Evolutionary conservation across 192 early-diverging fungal genomes (phyloP).

Genomic region (Rhizophagus clarus): DNA sequence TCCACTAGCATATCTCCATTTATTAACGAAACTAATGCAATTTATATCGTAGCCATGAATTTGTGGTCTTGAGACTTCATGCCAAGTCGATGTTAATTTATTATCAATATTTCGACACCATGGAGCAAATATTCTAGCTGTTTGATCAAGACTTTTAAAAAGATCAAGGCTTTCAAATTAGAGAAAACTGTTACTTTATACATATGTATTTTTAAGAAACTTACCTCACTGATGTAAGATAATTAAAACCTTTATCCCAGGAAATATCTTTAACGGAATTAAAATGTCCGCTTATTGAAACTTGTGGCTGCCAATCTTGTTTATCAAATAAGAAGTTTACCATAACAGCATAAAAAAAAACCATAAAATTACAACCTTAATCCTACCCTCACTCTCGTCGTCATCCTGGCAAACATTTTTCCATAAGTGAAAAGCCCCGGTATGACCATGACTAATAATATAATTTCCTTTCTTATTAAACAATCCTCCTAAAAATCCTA

Average conservation of each 20-base stretch:
- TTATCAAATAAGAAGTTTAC: no score
- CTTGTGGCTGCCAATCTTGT: slow-evolving; percentile 68
- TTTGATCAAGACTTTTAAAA: slow-evolving; percentile 81
- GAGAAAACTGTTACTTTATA: neutral
- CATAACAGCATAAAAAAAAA: neutral
- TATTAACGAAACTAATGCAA: slow-evolving; percentile 76
- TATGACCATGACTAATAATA: slow-evolving; percentile 77
- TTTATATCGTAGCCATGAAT: slow-evolving; percentile 95
- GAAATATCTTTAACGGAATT: slow-evolving; percentile 73
- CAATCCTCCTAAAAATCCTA: slow-evolving; percentile 82
- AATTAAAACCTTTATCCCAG: slow-evolving; percentile 81
- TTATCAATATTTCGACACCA: slow-evolving; percentile 46
- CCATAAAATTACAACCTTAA: neutral
- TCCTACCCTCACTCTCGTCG: slow-evolving; percentile 10
- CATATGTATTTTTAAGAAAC: neutral
- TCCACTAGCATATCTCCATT: slow-evolving; percentile 79
- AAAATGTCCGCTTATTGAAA: slow-evolving; percentile 83
- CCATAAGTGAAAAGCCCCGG: slow-evolving; percentile 89
- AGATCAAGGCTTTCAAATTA: neutral
- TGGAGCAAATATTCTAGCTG: slow-evolving; percentile 78
- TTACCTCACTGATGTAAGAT: slow-evolving; percentile 73
- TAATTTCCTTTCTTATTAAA: slow-evolving; percentile 65
- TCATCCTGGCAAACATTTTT: slow-evolving; percentile 43
- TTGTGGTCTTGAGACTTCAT: slow-evolving; percentile 92
- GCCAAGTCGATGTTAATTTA: slow-evolving; percentile 61